These are phyloP conservation scores for Tetraselmis striata DNA, from an alignment of 139 green algal genomes.

Conservation along the genomic window DNA sequence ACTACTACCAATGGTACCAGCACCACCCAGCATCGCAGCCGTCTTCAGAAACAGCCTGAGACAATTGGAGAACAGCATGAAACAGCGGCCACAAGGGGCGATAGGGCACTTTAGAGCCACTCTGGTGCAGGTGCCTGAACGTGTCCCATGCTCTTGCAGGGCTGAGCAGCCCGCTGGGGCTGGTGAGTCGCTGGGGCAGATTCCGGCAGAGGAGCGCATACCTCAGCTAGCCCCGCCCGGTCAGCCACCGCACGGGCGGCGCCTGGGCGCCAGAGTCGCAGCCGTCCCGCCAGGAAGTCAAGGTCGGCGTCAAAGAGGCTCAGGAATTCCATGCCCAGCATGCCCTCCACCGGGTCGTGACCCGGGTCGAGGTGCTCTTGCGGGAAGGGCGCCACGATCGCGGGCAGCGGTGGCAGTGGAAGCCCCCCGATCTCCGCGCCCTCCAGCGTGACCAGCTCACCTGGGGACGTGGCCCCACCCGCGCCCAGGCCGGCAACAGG, in stretches of 20 bases:
- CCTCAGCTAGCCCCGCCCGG: not conserved
- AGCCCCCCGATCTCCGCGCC: not conserved
- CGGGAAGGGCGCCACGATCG: not conserved
- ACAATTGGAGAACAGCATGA: too few relatives aligned
- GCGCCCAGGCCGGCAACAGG: not conserved
- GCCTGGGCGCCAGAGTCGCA: not conserved
- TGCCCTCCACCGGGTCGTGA: conserved; percentile 3
- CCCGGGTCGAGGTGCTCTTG: conserved; percentile 2
- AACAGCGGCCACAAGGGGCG: too few relatives aligned
- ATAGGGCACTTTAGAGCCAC: too few relatives aligned
- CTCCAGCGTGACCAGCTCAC: not conserved
- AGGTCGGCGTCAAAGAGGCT: conserved; percentile 2
- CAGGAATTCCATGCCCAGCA: conserved; percentile 4
- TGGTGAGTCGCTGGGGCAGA: too few relatives aligned
- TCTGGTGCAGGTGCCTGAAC: too few relatives aligned
- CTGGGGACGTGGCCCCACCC: not conserved
- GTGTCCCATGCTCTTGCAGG: too few relatives aligned
- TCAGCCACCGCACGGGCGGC: not conserved
- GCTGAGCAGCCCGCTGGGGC: too few relatives aligned
- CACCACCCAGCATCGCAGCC: too few relatives aligned
- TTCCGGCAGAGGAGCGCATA: too few relatives aligned
- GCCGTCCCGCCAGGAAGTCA: not conserved
- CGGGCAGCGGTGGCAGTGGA: not conserved
- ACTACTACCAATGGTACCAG: too few relatives aligned
- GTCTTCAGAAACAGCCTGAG: too few relatives aligned